A percentile compares a stretch with the other conserved stretches of the same genome.
Conservation (phyloP, 2,329 filamentous ascomycete genomes). For the Dothidotthia symphoricarpi region DNA sequence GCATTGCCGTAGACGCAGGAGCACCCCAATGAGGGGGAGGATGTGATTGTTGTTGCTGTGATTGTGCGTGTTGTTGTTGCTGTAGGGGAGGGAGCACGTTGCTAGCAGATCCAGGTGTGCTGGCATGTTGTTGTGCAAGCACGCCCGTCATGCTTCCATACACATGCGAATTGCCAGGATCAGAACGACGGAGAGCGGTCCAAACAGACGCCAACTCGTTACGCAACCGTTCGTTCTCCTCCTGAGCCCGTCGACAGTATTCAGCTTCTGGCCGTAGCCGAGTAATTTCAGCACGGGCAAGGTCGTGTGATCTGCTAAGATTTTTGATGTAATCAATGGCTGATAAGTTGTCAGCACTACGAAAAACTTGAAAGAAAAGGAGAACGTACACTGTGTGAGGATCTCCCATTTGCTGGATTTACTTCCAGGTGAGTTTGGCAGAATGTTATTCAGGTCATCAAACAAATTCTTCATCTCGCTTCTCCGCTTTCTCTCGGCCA, state of each 20-base stretch:
- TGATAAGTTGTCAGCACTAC: constrained; percentile 21
- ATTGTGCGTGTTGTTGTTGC: constrained; percentile 36
- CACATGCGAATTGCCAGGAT: constrained; percentile 48
- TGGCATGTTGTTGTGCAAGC: constrained; percentile 42
- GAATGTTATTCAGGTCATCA: constrained; percentile 72
- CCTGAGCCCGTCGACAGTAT: constrained; percentile 44
- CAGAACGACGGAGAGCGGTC: constrained; percentile 47
- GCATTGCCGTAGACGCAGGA: constrained; percentile 45
- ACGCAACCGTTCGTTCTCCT: constrained; percentile 50
- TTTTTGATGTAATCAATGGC: constrained; percentile 52
- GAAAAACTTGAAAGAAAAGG: not conserved
- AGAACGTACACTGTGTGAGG: constrained; percentile 71
- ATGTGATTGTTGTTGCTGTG: constrained; percentile 29
- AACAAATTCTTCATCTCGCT: constrained; percentile 90
- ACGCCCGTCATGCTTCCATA: constrained; percentile 49
- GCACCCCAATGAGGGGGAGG: constrained; percentile 36
- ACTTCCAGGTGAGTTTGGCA: constrained; percentile 76
- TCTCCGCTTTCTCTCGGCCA: constrained; percentile 77
- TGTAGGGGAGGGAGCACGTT: constrained; percentile 43
- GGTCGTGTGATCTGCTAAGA: constrained; percentile 41
- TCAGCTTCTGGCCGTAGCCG: constrained; percentile 48
- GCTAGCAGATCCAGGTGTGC: constrained; percentile 27
- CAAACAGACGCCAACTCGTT: constrained; percentile 49
- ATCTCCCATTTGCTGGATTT: constrained; percentile 92
- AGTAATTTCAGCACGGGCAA: constrained; percentile 40